Base-by-base conservation (phyloP, 2,329 filamentous ascomycete genomes). In the Cercospora berteroae region DNA sequence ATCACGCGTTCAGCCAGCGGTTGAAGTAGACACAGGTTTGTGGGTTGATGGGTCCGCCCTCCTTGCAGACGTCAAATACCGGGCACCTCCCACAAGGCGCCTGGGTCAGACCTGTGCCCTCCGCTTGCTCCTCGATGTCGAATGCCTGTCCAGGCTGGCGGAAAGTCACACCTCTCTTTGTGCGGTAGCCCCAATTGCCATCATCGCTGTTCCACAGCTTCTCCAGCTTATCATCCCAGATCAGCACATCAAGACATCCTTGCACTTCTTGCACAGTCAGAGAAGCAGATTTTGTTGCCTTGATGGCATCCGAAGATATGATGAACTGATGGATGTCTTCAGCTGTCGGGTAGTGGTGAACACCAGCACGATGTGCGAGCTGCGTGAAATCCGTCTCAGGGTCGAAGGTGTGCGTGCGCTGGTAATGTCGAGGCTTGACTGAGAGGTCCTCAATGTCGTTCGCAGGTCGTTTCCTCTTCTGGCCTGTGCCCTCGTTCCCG, bases 11-110 rank as follows among this genome's bases (percentile, higher is more conserved):
- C 56, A 97, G 80, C 95, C 95, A 99, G 62, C 89, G 87, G 70
- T 91, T 87, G 76, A 96, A 97, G 77, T 99, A 99, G 63, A 93
- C 90, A 79, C 95, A 99, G 60, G 90, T 96, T 71, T 88, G 90
- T 0, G 94, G 92, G 74, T 90, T 96, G 23, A 99, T 93, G 0
- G 93, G 92, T 0, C 94, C 94, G 6, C 93, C 93, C 68, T 96
- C 92, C 71, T 92, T 90, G 77, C 95, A 99, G 1, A 98, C 85
- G 66, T 95, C 90, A 77, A 97, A 97, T 2, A 97, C 94, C 0
- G 95, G 95, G 79, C 95, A 99, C 64, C 88, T 86, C 1, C 94
- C 94, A 79, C 95, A 99, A 0, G 95, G 95, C 2, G 90, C 89
- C 78, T 97, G 93, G 1, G 92, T 96, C 72, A 94, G 88, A 3